Evolutionary conservation across 148 eudicot species (phyloP), one percentile per base, ranked within the genome.

Genomic region (Rhododendron ferrugineum): DNA sequence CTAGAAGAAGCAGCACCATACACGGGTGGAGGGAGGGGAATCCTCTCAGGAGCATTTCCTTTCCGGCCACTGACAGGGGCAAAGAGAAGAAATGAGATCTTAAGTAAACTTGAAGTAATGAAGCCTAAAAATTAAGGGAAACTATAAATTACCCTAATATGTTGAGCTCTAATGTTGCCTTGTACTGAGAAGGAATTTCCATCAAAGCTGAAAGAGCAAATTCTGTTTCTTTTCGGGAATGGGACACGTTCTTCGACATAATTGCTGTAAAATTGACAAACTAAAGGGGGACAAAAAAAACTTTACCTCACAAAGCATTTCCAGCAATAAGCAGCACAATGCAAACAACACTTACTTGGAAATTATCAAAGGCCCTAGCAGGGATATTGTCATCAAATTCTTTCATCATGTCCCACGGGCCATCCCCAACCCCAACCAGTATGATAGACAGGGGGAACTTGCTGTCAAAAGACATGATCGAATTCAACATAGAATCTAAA

Each of bases 341-440:
- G 13, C 22, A 28, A 86, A 74, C 28, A 85, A 34, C 50, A 64
- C 89, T 82, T 84, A 92, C 99, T 97, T 97, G 99, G 87, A 97
- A 97, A 89, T 97, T 97, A 87, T 97, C 99, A 44, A 97, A 97
- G 85, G 91, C 95, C 30, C 99, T 91, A 36, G 98, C 92, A 83
- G 98, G 98, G 76, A 97, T 95, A 81, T 97, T 97, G 89, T 95
- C 99, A 81, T 95, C 99, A 84, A 97, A 97, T 84, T 97, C 98
- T 89, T 87, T 92, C 99, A 97, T 97, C 95, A 89, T 95, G 88
- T 97, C 99, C 99, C 98, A 97, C 10, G 99, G 98, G 30, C 99
- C 99, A 91, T 97, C 99, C 84, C 98, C 99, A 56, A 97, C 99
- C 84, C 99, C 99, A 85, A 97, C 99, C 87, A 97, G 87, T 85